Conservation (phyloP, 129 eudicot genomes). For the Arctium lappa region DNA sequence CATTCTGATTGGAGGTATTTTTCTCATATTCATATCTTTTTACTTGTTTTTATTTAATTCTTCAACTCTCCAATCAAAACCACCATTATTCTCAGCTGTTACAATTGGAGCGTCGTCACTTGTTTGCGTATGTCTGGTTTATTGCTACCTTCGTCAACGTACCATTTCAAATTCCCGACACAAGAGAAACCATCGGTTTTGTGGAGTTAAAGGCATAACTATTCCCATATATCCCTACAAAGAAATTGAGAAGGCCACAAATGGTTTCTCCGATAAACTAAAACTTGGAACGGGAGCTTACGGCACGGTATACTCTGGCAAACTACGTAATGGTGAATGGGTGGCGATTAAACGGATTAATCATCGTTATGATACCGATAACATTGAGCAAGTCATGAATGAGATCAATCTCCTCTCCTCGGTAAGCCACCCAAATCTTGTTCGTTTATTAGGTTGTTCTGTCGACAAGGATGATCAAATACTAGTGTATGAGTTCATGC, state of each 20-base stretch:
- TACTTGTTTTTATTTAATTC: background rate
- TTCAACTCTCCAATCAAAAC: background rate
- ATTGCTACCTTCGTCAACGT: conserved; percentile 34
- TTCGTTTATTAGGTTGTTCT: conserved; percentile 63
- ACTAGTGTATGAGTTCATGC: conserved; percentile 70
- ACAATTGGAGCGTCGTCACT: conserved; percentile 40
- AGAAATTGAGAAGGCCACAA: conserved; percentile 58
- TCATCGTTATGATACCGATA: conserved; percentile 43
- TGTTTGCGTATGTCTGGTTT: conserved; percentile 34
- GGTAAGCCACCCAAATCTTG: conserved; percentile 71
- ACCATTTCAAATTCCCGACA: conserved; percentile 19
- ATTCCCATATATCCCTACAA: conserved; percentile 55
- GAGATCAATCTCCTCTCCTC: conserved; percentile 67
- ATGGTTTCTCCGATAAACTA: conserved; percentile 50
- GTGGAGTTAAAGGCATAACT: conserved; percentile 46
- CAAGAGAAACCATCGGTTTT: conserved; percentile 27
- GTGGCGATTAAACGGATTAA: conserved; percentile 65
- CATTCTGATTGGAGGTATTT: conserved; percentile 49
- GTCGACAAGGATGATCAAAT: conserved; percentile 59
- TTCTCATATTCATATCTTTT: background rate
- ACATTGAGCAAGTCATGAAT: conserved; percentile 55
- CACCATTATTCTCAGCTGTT: conserved; percentile 32
- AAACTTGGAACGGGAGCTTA: conserved; percentile 72
- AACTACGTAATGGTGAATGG: conserved; percentile 48
- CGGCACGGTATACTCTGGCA: conserved; percentile 65